Base-by-base conservation (phyloP, 2,329 filamentous ascomycete species). In the Hypoxylon rubiginosum region DNA sequence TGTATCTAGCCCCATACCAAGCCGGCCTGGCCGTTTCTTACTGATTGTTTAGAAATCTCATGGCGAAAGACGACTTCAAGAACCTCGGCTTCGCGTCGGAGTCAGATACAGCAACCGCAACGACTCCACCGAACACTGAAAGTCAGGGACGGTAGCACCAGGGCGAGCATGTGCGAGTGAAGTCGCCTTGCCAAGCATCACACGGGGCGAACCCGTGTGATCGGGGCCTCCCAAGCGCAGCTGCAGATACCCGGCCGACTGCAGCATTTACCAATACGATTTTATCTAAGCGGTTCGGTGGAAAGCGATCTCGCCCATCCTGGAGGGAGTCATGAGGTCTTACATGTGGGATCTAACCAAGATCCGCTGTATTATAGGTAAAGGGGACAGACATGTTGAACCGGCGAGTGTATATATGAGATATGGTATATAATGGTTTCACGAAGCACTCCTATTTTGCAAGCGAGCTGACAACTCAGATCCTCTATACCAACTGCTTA, bases 21-120 rank as follows among this genome's bases (percentile, higher is more conserved):
- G 11, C n/a, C 30, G 36, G 11, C 13, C 26, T 21, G 26, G 32
- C 11, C n/a, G 36, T 48, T 48, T 50, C 43, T 57, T 69, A 57
- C n/a, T n/a, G n/a, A 59, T 43, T 32, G 9, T 36, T 30, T 73
- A 94, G 94, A 72, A 97, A 98, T 76, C 83, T 99, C 32, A 99
- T 99, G 96, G 94, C 94, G 7, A 93, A 88, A 72, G 96, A 99
- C 76, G 92, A 97, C 64, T 96, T 98, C 80, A 93, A 92, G 79
- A 99, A 99, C 76, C 83, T 99, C 43, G 96, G 96, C 0, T 96
- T 97, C 73, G 85, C 69, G 21, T 76, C 78, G 13, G 75, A 78
- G 1, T 70, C 76, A n/a, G 73, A 70, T 21, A 64, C n/a, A n/a
- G n/a, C n/a, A n/a, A n/a, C n/a, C n/a, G n/a, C 75, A 45, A 69